These are phyloP conservation scores for Solanum appendiculatum DNA, from an alignment of 257 asterid species.

Conservation along the genomic window DNA sequence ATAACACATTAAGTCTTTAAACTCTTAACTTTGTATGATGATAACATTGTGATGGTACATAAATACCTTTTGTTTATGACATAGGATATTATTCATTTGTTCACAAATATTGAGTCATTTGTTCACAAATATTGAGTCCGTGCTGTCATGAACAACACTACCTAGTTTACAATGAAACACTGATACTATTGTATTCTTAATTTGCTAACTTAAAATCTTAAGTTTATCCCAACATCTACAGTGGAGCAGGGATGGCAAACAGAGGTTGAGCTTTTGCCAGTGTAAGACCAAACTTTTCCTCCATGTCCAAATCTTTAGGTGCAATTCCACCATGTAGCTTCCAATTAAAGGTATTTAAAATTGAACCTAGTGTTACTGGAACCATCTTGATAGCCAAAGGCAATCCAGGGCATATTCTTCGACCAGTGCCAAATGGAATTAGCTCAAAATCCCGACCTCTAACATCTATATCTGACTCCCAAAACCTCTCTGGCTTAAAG, in stretches of 20 bases:
- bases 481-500: conserved; percentile 19
- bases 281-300: conserved; percentile 19
- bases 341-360: conserved; percentile 21
- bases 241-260: conserved; percentile 1
- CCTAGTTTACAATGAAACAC: not conserved
- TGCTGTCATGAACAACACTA: no score
- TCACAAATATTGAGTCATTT: not conserved
- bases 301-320: conserved; percentile 15
- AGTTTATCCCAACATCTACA: not conserved
- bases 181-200: not conserved
- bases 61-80: not conserved
- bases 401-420: conserved; percentile 15
- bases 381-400: conserved; percentile 16
- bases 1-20: no score
- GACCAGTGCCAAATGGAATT: conserved; percentile 21
- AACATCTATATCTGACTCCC: conserved; percentile 6
- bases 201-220: not conserved
- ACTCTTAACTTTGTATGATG: not conserved
- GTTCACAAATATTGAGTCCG: not conserved
- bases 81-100: not conserved
- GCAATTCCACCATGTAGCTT: conserved; percentile 12
- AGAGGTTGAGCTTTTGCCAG: conserved; percentile 13
- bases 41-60: no score
- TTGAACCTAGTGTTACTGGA: conserved; percentile 8
- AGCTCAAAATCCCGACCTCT: conserved; percentile 21